Conservation (phyloP, 2,329 filamentous ascomycete species). For the Colletotrichum trifolii region DNA sequence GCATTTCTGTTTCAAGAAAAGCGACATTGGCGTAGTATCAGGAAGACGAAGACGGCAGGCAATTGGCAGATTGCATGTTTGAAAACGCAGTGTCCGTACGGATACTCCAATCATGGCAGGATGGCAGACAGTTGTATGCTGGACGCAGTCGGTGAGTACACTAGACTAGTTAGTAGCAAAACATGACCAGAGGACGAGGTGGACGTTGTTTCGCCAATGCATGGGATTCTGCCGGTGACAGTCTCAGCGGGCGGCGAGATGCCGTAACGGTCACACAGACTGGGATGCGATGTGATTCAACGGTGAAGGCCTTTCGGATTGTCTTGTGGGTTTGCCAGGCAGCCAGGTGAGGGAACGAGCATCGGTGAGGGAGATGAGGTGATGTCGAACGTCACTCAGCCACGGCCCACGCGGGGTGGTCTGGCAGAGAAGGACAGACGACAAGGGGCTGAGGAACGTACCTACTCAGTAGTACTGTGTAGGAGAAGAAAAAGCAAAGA, state of each 20-base stretch:
- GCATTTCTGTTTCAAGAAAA: conserved; percentile 24
- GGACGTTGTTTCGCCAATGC: not conserved
- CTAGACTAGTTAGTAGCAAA: not conserved
- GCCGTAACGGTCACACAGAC: not conserved
- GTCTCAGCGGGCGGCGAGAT: not conserved
- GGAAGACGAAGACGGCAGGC: conserved; percentile 1
- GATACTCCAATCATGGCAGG: not conserved
- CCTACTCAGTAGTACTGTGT: too few relatives aligned
- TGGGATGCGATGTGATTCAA: not conserved
- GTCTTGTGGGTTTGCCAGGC: not conserved
- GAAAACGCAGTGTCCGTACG: not conserved
- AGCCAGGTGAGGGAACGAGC: not conserved
- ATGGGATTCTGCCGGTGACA: not conserved
- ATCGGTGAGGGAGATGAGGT: not conserved
- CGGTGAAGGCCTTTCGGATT: not conserved
- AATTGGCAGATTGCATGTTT: not conserved
- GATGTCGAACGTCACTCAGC: not conserved
- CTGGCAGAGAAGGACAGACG: not conserved
- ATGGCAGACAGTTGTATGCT: too few relatives aligned
- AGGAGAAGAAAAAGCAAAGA: conserved; percentile 30
- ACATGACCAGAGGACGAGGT: not conserved
- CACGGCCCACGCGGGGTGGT: not conserved
- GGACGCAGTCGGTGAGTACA: not conserved
- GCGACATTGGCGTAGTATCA: conserved; percentile 10
- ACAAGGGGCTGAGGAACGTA: conserved; percentile 1